Conservation (phyloP, 257 asterid species). For the Nicotiana attenuata region DNA sequence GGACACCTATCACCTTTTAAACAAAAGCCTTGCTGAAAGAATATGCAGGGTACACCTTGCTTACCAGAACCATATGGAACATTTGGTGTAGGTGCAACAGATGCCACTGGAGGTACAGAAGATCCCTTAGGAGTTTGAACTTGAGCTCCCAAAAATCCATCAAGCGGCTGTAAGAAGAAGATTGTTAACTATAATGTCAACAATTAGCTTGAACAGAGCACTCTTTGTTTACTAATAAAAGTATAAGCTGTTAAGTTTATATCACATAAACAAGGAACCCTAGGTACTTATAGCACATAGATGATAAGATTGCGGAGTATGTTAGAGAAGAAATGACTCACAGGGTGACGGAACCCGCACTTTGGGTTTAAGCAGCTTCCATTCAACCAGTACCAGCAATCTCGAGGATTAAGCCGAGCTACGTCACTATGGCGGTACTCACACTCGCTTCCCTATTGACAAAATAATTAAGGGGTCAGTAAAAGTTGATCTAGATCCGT, state of each 20-base stretch:
- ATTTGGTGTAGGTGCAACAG: conserved; percentile 31
- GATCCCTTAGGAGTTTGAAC: conserved; percentile 43
- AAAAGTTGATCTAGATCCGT: background rate
- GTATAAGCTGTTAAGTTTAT: background rate
- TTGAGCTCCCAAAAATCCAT: conserved; percentile 61
- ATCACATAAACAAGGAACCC: background rate
- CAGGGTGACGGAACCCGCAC: conserved; percentile 87
- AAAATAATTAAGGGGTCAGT: background rate
- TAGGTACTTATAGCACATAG: background rate
- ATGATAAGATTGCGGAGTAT: background rate
- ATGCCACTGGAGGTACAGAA: conserved; percentile 30
- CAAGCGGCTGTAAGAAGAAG: conserved; percentile 60
- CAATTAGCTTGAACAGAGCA: background rate
- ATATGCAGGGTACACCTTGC: conserved; percentile 64
- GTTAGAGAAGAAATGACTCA: conserved; percentile 28
- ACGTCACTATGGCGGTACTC: conserved; percentile 86
- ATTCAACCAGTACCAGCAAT: conserved; percentile 81
- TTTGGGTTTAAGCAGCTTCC: conserved; percentile 84
- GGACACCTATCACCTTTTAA: conserved; percentile 88
- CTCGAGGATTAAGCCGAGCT: conserved; percentile 85
- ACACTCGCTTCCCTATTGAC: conserved; percentile 70
- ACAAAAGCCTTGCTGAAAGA: conserved; percentile 74
- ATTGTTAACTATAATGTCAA: background rate
- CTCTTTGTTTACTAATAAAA: background rate
- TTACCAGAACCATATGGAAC: conserved; percentile 43